phyloP scores from a whole-genome alignment of 2,329 filamentous ascomycete species.

The Trichoderma breve region DNA sequence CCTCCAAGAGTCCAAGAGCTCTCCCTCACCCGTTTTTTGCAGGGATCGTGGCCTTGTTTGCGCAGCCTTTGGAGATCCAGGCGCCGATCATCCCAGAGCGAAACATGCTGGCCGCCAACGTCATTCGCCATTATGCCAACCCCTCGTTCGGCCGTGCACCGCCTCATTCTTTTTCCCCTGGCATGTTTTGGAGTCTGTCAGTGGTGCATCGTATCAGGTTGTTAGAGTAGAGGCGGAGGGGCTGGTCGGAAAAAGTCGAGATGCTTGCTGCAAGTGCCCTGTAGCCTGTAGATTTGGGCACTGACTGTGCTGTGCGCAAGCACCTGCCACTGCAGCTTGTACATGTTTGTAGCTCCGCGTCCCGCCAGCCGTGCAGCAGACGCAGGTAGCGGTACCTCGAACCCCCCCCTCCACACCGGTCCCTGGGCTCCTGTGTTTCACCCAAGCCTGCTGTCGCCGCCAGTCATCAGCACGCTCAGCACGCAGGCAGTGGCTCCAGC shows the following conservation, averaged over 20 bases:
- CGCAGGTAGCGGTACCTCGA: not conserved
- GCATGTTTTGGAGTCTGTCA: not conserved
- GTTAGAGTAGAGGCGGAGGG: not conserved
- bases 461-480: too few species aligned
- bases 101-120: constrained; percentile 5
- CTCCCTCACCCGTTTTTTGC: not conserved
- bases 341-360: not conserved
- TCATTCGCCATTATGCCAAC: constrained; percentile 12
- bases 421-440: constrained; percentile 6
- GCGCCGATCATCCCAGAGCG: constrained; percentile 19
- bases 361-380: not conserved
- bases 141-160: constrained; percentile 16
- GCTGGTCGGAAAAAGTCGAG: not conserved
- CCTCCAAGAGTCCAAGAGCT: not conserved
- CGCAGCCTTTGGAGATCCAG: constrained; percentile 12
- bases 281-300: not conserved
- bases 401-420: not conserved
- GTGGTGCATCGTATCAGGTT: not conserved
- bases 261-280: not conserved
- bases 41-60: constrained; percentile 20
- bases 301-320: not conserved
- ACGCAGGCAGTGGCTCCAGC: not conserved
- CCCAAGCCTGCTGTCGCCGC: not conserved
- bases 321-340: not conserved
- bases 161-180: constrained; percentile 9